Base-by-base conservation (phyloP, 2,329 filamentous ascomycete species). In the Hawksworthiomyces lignivorus region DNA sequence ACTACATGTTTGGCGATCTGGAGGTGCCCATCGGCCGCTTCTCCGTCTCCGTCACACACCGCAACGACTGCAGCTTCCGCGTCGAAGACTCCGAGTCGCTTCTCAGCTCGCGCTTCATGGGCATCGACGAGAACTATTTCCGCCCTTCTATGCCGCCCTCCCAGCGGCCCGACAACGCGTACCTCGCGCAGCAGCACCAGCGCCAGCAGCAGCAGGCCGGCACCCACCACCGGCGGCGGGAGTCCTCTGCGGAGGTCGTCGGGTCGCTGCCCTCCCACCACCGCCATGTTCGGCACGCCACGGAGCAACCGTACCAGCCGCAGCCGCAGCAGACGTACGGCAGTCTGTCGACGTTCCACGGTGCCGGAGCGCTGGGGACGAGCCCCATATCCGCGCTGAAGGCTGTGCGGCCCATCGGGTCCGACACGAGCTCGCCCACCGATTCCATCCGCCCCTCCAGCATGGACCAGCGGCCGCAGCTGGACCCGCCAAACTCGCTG, bases 91-190 rank as follows among this genome's bases (percentile, higher is more conserved):
- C 88, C 0, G 92, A 97, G 62, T 83, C 89, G 5, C 65, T 97
- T 8, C 65, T 97, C 32, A 95, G 89, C 64, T 96, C 90, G 12
- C 82, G 87, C 24, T 95, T 97, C 56, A 88, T 95, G 76, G 88
- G 87, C 12, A 76, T 87, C 28, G 89, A 95, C 57, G 88, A 95
- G 57, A 80, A 86, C 46, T 86, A 87, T 55, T 94, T 94, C 59
- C 79, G 80, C 47, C 88, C 88, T 8, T 89, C 87, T 1, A 62
- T 92, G 15, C 73, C 78, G 6, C 15, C 40, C 4, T 15, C 48
- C 1, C 74, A 73, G 46, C 72, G 76, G 40, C 59, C 58, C 7
- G 65, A 66, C 36, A 45, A 30, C 20, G 19, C 8, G 5, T 36
- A 39, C 14, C 18, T 43, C 1, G 4, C 36, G 14, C 37, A 24